A percentile compares a stretch with the other conserved stretches of the same genome.
phyloP scores from a whole-genome alignment of 331 rosid genomes.

The Prunus yedoensis region DNA sequence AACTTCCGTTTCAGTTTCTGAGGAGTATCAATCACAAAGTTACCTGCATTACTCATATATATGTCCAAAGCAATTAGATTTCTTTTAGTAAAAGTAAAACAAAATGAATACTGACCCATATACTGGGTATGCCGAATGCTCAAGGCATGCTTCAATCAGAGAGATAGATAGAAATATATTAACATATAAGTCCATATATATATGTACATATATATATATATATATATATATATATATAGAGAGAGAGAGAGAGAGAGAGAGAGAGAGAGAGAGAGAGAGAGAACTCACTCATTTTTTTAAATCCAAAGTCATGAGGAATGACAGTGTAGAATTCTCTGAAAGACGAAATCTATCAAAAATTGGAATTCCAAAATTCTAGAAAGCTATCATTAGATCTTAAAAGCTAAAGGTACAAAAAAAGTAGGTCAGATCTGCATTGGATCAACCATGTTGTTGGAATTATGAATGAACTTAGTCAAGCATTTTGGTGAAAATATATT shows the following conservation, averaged over 20 bases:
- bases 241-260: no score
- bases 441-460: slow-evolving; percentile 5
- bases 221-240: no score
- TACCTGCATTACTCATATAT: slow-evolving; percentile 51
- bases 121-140: not conserved
- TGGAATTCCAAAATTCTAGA: slow-evolving; percentile 17
- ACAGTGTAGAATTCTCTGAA: slow-evolving; percentile 96
- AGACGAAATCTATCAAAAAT: slow-evolving; percentile 29
- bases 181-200: no score
- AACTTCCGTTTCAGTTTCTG: slow-evolving; percentile 81
- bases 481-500: slow-evolving; percentile 5
- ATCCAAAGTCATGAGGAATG: slow-evolving; percentile 96
- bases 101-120: slow-evolving; percentile 8
- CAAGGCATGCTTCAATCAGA: not conserved
- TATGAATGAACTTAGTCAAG: slow-evolving; percentile 2
- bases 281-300: slow-evolving; percentile 77
- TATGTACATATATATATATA: no score
- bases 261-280: slow-evolving; percentile 23
- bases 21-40: slow-evolving; percentile 83
- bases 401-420: not conserved
- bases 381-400: slow-evolving; percentile 4
- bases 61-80: slow-evolving; percentile 18
- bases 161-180: slow-evolving; percentile 1
- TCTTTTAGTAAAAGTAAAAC: slow-evolving; percentile 1
- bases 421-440: not conserved